These are phyloP conservation scores for Exophiala spinifera DNA, from an alignment of 2,329 filamentous ascomycete species.

Conservation along the genomic window DNA sequence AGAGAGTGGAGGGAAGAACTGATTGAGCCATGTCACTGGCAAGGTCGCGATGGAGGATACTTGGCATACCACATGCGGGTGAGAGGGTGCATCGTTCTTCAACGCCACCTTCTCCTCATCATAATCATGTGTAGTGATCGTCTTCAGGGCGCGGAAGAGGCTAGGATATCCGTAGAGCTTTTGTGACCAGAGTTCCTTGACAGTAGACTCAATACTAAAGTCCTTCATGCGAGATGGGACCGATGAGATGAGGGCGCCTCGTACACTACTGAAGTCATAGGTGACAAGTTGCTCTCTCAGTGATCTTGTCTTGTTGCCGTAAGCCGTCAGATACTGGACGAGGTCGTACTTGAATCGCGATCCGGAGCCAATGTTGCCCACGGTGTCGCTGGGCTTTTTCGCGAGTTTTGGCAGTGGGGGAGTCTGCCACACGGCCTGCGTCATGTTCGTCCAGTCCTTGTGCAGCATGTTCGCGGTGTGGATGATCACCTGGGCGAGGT, in stretches of 20 bases:
- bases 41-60: conserved; percentile 77
- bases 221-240: conserved; percentile 66
- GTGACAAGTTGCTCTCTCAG: conserved; percentile 57
- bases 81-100: conserved; percentile 5
- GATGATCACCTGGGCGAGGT: conserved; percentile 72
- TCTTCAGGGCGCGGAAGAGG: conserved; percentile 57
- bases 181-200: conserved; percentile 38
- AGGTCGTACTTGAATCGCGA: conserved; percentile 72
- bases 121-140: conserved; percentile 47
- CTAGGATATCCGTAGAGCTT: conserved; percentile 76
- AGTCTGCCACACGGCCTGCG: conserved; percentile 76
- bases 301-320: conserved; percentile 49
- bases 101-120: conserved; percentile 34
- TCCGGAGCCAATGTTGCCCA: conserved; percentile 56
- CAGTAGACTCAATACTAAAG: conserved; percentile 26
- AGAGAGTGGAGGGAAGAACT: conserved; percentile 34
- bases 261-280: conserved; percentile 69
- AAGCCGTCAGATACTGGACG: conserved; percentile 67
- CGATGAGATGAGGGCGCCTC: conserved; percentile 72
- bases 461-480: conserved; percentile 91
- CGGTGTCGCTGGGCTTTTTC: neutral
- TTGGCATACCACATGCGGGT: conserved; percentile 39
- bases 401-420: conserved; percentile 60
- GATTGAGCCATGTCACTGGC: conserved; percentile 68
- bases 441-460: conserved; percentile 85